Conservation (phyloP, 768 basidiomycete genomes). For the Pleurotus cornucopiae region DNA sequence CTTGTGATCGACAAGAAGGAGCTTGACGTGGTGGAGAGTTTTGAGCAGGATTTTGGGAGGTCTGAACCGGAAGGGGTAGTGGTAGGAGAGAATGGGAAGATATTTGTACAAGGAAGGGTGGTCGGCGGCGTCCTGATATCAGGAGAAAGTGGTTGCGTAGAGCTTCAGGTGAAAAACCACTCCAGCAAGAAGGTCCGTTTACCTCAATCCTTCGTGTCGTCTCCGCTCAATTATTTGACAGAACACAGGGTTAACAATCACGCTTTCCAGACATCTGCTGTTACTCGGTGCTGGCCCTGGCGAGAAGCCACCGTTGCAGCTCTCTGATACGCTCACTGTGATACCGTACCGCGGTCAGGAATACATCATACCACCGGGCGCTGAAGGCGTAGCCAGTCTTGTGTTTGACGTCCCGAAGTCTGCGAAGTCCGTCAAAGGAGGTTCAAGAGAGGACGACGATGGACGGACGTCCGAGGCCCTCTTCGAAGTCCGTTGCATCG, state of each 20-base stretch:
- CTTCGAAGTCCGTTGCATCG: slow-evolving; percentile 64
- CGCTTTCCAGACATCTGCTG: slow-evolving; percentile 57
- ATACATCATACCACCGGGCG: slow-evolving; percentile 68
- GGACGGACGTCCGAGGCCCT: slow-evolving; percentile 42
- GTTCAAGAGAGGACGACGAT: slow-evolving; percentile 51
- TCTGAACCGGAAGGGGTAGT: slow-evolving; percentile 53
- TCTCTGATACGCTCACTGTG: slow-evolving; percentile 64
- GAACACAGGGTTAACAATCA: slow-evolving; percentile 66
- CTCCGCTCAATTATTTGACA: slow-evolving; percentile 20
- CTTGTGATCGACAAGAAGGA: slow-evolving; percentile 61
- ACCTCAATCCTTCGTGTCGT: slow-evolving; percentile 11
- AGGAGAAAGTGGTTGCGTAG: slow-evolving; percentile 68
- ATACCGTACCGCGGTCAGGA: slow-evolving; percentile 73
- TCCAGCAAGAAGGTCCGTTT: slow-evolving; percentile 66
- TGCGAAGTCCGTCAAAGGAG: slow-evolving; percentile 63
- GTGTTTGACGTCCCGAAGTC: slow-evolving; percentile 74
- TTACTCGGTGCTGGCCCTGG: slow-evolving; percentile 38
- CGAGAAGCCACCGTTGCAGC: slow-evolving; percentile 47
- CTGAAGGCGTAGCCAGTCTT: slow-evolving; percentile 74
- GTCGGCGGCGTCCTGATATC: slow-evolving; percentile 60
- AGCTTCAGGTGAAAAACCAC: slow-evolving; percentile 80
- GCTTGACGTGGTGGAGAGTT: slow-evolving; percentile 64
- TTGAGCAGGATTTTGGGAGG: slow-evolving; percentile 29
- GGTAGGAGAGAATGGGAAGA: slow-evolving; percentile 75
- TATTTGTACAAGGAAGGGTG: slow-evolving; percentile 70